phyloP scores from a whole-genome alignment of 768 basidiomycete genomes.

The Lentinula boryana region DNA sequence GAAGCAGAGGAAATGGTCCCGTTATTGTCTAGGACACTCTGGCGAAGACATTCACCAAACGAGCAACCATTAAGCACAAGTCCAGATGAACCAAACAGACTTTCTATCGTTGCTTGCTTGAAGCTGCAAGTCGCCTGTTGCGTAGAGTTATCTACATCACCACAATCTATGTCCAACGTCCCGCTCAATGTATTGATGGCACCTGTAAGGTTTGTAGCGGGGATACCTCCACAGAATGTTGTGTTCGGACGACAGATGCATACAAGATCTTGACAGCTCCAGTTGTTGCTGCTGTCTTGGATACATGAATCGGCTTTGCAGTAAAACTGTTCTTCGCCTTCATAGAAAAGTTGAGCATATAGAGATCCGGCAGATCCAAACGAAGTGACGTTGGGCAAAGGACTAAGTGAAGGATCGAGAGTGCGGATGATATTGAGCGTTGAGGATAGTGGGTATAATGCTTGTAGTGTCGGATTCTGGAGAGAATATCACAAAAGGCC shows the following conservation, averaged over 20 bases:
- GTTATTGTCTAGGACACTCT: slow-evolving; percentile 64
- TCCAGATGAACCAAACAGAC: slow-evolving; percentile 68
- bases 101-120: slow-evolving; percentile 61
- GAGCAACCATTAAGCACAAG: slow-evolving; percentile 68
- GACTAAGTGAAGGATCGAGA: slow-evolving; percentile 62
- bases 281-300: slow-evolving; percentile 53
- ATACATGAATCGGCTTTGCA: slow-evolving; percentile 69
- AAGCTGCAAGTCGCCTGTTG: slow-evolving; percentile 64
- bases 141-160: slow-evolving; percentile 33
- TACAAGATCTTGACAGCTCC: slow-evolving; percentile 66
- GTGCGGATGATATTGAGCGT: slow-evolving; percentile 78
- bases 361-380: slow-evolving; percentile 47
- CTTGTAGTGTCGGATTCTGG: slow-evolving; percentile 82
- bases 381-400: slow-evolving; percentile 54
- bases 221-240: slow-evolving; percentile 65
- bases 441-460: slow-evolving; percentile 63
- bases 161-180: slow-evolving; percentile 64
- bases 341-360: slow-evolving; percentile 73
- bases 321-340: slow-evolving; percentile 84
- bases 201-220: slow-evolving; percentile 40
- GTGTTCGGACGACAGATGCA: slow-evolving; percentile 71
- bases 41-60: slow-evolving; percentile 87
- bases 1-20: slow-evolving; percentile 28
- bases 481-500: not conserved
- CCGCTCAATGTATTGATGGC: slow-evolving; percentile 66